Percentiles rank a stretch among this genome's conserved stretches.
Conservation (phyloP, 345 rosid species). For the Viola odorata region DNA sequence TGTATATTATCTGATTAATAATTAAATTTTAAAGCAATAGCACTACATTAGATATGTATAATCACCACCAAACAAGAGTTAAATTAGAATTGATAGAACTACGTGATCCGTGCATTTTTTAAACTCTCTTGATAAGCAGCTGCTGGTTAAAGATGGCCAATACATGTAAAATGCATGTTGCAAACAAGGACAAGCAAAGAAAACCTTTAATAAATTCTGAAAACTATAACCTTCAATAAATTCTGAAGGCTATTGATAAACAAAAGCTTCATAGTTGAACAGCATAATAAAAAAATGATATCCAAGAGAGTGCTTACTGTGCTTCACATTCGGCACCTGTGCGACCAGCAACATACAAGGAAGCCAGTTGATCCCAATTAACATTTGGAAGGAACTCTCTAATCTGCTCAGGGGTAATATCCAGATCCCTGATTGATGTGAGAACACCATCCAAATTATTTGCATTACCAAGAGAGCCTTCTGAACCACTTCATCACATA, state of each 20-base stretch:
- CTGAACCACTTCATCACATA: conserved; percentile 43
- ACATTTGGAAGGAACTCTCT: conserved; percentile 76
- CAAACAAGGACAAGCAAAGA: too few species aligned
- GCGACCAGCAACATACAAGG: conserved; percentile 46
- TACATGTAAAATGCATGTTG: too few species aligned
- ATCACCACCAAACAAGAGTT: too few species aligned
- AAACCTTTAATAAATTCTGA: too few species aligned
- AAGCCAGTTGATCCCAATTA: conserved; percentile 77
- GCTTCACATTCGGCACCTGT: conserved; percentile 87
- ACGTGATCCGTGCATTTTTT: too few species aligned
- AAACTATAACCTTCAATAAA: too few species aligned
- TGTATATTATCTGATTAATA: too few species aligned
- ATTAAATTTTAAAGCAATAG: too few species aligned
- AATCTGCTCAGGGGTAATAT: conserved; percentile 62
- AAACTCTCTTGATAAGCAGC: too few species aligned
- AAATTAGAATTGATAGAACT: too few species aligned
- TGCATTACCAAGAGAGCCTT: conserved; percentile 33
- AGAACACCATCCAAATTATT: conserved; percentile 41
- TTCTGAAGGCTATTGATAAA: not conserved
- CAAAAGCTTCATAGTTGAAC: not conserved
- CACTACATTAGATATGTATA: too few species aligned
- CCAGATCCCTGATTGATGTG: conserved; percentile 52
- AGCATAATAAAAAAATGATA: conserved; percentile 1
- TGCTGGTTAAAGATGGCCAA: too few species aligned
- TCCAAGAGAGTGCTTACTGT: conserved; percentile 41